Evolutionary conservation across 176 grass and related monocot genomes (phyloP), one percentile per base, ranked within the genome.

Genomic region (Stipa capillata): DNA sequence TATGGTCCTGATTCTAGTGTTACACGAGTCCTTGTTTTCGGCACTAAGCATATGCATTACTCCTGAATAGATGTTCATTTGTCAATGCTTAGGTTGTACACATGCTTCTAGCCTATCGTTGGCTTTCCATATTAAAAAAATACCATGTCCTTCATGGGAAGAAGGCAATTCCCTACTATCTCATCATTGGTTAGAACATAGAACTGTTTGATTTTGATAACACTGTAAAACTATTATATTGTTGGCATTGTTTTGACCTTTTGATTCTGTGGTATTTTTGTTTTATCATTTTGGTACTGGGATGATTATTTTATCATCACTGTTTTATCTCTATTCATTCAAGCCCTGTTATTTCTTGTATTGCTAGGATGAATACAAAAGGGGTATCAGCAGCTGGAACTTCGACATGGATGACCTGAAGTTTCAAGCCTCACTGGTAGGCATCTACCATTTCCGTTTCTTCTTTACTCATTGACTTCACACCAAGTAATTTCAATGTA

Each of bases 361-460:
- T 86, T 42, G 6, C 20, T 87, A 99, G 96, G 91, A 82, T 77
- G 92, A 99, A 89, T 99, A 99, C 56, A 99, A 93, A 83, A 89
- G 90, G 79, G 96, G 96, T 76, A 95, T 99, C 72, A 99, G 96
- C 70, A 67, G 90, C 66, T 99, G 96, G 96, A 99, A 89, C 65
- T 99, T 99, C 44, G 90, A 99, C 66, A 76, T 95, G 15, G 96
- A 99, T 49, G 96, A 99, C 67, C 65, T 99, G 73, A 99, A 89
- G 76, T 85, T 88, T 85, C 96, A 93, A 76, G 96, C 96, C 66
- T 89, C 89, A 82, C 74, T 87, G 70, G 96, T 93, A 95, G 7
- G 58, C 36, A 79, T 54, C 53, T 81, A 77, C 27, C 43, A 76
- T 55, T 65, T 29, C 10, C 14, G 36, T 44, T 60, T 78, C 21